Evolutionary conservation across 352 stramenopile genomes (phyloP).

Genomic region (Phytophthora melonis): DNA sequence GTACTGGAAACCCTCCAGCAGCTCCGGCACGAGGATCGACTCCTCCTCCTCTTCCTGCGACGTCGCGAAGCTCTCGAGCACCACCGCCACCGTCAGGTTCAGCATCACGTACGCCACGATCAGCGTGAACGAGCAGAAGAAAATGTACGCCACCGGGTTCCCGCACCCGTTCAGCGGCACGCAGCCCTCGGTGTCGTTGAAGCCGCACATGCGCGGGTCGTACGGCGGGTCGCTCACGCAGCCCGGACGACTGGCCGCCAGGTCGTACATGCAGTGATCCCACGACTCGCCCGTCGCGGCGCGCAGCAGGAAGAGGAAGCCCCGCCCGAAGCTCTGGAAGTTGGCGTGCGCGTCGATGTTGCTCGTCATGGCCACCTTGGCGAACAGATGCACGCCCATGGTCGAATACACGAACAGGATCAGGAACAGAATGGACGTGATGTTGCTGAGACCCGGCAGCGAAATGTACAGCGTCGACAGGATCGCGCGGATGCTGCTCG

Average conservation of each 20-base stretch:
- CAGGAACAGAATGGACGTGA: slow-evolving; percentile 90
- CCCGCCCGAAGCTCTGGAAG: neutral
- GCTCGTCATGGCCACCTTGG: slow-evolving; percentile 67
- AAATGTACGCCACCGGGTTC: neutral
- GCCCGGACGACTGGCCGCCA: slow-evolving; percentile 14
- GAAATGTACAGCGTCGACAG: slow-evolving; percentile 91
- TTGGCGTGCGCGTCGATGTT: neutral
- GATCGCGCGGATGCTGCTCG: slow-evolving; percentile 85
- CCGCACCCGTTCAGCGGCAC: neutral
- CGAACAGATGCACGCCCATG: slow-evolving; percentile 92
- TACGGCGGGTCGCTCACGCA: slow-evolving; percentile 61
- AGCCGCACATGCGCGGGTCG: slow-evolving; percentile 22
- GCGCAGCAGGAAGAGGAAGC: neutral
- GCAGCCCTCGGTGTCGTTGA: neutral
- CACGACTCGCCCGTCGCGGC: neutral
- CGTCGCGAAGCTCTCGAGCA: neutral
- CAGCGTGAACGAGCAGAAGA: neutral
- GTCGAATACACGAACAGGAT: slow-evolving; percentile 94
- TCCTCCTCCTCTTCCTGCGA: neutral
- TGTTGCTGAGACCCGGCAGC: slow-evolving; percentile 89
- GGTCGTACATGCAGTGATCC: neutral
- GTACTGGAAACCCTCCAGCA: slow-evolving; percentile 87
- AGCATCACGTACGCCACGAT: neutral
- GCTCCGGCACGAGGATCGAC: slow-evolving; percentile 68
- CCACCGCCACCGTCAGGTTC: neutral